These are phyloP conservation scores for Cordyceps tenuipes DNA, from an alignment of 2,329 filamentous ascomycete species.

Conservation along the genomic window DNA sequence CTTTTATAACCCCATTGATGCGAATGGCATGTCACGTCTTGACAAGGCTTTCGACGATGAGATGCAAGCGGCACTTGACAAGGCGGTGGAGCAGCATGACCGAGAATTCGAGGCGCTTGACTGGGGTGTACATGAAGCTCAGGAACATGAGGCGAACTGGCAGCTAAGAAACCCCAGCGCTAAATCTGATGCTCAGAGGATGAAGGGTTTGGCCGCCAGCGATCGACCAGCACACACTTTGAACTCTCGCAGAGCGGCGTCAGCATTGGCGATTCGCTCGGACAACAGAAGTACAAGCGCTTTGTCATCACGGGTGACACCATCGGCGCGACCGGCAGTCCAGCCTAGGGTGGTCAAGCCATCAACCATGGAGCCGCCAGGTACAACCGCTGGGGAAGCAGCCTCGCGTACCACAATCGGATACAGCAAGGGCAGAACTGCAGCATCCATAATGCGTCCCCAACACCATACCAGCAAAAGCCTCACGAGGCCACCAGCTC, in stretches of 20 bases:
- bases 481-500: slow-evolving; percentile 4
- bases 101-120: slow-evolving; percentile 55
- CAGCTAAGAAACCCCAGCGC: not conserved
- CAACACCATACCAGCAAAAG: slow-evolving; percentile 12
- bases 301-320: not conserved
- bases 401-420: slow-evolving; percentile 77
- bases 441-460: slow-evolving; percentile 37
- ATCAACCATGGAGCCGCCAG: slow-evolving; percentile 25
- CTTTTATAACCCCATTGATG: slow-evolving; percentile 56
- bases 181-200: not conserved
- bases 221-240: slow-evolving; percentile 17
- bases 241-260: slow-evolving; percentile 44
- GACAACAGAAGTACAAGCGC: slow-evolving; percentile 12
- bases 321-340: not conserved
- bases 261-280: slow-evolving; percentile 33
- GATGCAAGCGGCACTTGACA: slow-evolving; percentile 41
- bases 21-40: slow-evolving; percentile 54
- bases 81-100: slow-evolving; percentile 59
- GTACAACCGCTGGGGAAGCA: slow-evolving; percentile 52
- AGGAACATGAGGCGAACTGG: slow-evolving; percentile 29
- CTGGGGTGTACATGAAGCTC: slow-evolving; percentile 51
- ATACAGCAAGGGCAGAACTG: slow-evolving; percentile 67
- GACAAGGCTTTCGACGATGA: slow-evolving; percentile 53
- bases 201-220: slow-evolving; percentile 1
- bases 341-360: slow-evolving; percentile 19